Evolutionary conservation across 768 basidiomycete genomes (phyloP), one percentile per base, ranked within the genome.

Genomic region (Lactarius hengduanensis): DNA sequence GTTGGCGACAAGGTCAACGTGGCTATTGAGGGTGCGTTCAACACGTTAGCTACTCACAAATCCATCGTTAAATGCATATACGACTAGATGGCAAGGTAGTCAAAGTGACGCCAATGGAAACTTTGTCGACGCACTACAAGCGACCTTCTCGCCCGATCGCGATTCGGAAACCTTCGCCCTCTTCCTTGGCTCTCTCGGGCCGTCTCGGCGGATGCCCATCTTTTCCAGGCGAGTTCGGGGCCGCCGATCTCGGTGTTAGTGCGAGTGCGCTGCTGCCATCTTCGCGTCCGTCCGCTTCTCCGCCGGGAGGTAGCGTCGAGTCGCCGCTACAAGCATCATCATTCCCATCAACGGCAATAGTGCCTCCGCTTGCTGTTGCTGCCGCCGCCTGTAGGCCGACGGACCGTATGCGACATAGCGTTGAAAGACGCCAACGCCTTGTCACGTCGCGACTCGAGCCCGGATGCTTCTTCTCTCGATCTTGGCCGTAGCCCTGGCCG

Each of bases 361-460:
- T 13, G 22, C 50, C 22, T 26, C 22, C 22, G 5, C 22, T 50
- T 50, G 22, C 22, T 13, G 22, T 22, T 6, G 50, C 50, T 4
- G 22, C 50, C 1, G 50, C 83, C 68, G 82, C 30, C 30, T 78
- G 88, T 63, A 77, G 86, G 45, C 86, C 89, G 4, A 81, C 81
- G 6, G 89, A 91, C 73, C 84, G 87, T 13, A 78, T 88, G 4
- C 78, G 86, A 64, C 85, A 89, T 65, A 87, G 84, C 70, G 76
- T 89, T 58, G 91, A 78, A 73, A 75, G 82, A 71, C 67, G 65
- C 68, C 57, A 82, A 70, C 65, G 66, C 68, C 58, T 69, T 62
- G 69, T 75, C 75, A n/a, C 72, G 70, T 61, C 75, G 83, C 36
- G 89, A 91, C 54, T 73, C 78, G 34, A 89, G 85, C 73, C 87